Conservation (phyloP, 2,329 filamentous ascomycete genomes). For the Coniosporium tulheliwenetii region DNA sequence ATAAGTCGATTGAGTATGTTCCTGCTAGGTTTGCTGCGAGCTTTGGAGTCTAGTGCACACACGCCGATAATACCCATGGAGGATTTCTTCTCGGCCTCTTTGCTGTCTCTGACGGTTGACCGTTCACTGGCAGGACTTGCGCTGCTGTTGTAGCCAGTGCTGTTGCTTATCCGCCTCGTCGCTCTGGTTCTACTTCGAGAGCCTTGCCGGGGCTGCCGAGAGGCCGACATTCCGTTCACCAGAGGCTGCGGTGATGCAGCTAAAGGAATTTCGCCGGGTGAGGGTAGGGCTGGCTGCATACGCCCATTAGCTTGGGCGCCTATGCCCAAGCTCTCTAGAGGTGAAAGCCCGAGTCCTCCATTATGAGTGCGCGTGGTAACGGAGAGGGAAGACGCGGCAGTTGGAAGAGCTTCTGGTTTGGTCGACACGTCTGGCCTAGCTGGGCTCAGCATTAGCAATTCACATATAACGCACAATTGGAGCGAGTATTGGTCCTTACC, state of each 20-base stretch:
- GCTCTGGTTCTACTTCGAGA: conserved; percentile 21
- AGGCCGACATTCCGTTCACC: not conserved
- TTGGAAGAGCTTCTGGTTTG: conserved; percentile 12
- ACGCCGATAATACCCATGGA: conserved; percentile 64
- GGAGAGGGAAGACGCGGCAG: conserved; percentile 25
- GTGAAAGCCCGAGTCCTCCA: conserved; percentile 23
- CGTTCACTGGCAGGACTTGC: conserved; percentile 64
- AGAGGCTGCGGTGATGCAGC: not conserved
- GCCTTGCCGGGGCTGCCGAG: conserved; percentile 6
- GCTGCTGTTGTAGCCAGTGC: conserved; percentile 59
- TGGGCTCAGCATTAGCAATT: too few relatives aligned
- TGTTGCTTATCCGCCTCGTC: conserved; percentile 56
- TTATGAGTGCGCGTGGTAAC: conserved; percentile 29
- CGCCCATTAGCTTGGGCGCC: too few relatives aligned
- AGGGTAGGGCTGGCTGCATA: too few relatives aligned
- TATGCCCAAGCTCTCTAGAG: conserved; percentile 4
- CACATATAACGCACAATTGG: too few relatives aligned
- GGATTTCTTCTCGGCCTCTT: conserved; percentile 30
- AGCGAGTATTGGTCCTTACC: conserved; percentile 9
- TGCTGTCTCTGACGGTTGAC: conserved; percentile 35
- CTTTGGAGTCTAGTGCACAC: conserved; percentile 89
- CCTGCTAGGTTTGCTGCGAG: conserved; percentile 87
- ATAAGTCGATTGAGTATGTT: conserved; percentile 92
- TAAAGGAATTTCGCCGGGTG: not conserved
- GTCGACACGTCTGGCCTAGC: too few relatives aligned